Conservation (phyloP, 257 asterid genomes). For the Knoxia roxburghii region DNA sequence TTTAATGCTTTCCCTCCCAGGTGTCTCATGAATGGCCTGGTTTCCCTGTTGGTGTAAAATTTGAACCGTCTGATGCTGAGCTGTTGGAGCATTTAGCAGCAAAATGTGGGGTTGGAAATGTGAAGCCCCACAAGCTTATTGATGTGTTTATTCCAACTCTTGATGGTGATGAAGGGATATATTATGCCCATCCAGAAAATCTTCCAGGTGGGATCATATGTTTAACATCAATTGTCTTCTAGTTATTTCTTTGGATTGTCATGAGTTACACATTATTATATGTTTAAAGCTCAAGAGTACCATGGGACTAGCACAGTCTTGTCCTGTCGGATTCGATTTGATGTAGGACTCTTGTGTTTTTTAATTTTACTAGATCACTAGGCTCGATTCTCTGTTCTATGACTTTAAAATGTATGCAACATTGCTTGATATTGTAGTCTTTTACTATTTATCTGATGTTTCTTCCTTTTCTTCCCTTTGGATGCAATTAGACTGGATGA, state of each 20-base stretch:
- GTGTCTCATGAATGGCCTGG: slow-evolving; percentile 71
- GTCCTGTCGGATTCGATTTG: neutral
- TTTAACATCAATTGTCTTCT: neutral
- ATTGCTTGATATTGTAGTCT: no score
- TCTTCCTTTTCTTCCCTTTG: neutral
- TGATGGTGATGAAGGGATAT: slow-evolving; percentile 66
- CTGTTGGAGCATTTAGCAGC: slow-evolving; percentile 77
- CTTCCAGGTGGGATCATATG: slow-evolving; percentile 69
- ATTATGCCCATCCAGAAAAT: slow-evolving; percentile 90
- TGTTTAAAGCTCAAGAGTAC: neutral
- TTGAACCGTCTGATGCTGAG: slow-evolving; percentile 84
- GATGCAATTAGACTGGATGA: neutral
- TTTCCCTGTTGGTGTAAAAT: slow-evolving; percentile 79
- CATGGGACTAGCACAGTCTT: neutral
- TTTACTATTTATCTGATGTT: neutral
- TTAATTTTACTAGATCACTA: neutral
- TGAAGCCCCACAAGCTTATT: slow-evolving; percentile 48
- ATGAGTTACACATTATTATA: neutral
- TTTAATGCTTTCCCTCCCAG: slow-evolving; percentile 30
- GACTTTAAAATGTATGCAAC: neutral
- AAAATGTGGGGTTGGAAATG: slow-evolving; percentile 49
- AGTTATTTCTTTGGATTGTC: neutral
- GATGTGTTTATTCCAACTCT: slow-evolving; percentile 87
- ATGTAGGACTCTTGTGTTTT: no score
- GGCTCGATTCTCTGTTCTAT: neutral